Percentiles rank a stretch among this genome's conserved stretches.
These are phyloP conservation scores for Schwanniomyces etchellsii DNA, from an alignment of 1,139 yeast species.

Conservation along the genomic window DNA sequence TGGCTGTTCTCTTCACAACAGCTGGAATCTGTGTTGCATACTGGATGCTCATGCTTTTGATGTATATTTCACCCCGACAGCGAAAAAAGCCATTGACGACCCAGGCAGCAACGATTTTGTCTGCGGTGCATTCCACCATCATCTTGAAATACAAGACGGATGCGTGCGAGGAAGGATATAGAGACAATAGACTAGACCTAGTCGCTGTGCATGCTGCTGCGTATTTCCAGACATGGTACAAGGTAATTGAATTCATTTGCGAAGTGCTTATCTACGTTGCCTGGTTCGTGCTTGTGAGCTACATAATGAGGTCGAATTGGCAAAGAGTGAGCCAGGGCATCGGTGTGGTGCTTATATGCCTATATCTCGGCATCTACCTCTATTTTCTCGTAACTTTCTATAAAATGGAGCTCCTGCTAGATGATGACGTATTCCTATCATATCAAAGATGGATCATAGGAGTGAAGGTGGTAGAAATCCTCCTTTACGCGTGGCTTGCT, in stretches of 20 bases:
- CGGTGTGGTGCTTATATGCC: constrained; percentile 13
- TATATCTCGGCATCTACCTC: not conserved
- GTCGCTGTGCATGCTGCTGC: constrained; percentile 25
- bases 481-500: constrained; percentile 23
- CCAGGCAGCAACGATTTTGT: constrained; percentile 40
- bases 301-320: constrained; percentile 19
- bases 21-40: constrained; percentile 41
- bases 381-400: not conserved
- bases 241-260: constrained; percentile 24
- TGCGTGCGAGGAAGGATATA: constrained; percentile 29
- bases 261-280: constrained; percentile 33
- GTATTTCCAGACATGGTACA: constrained; percentile 21
- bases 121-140: constrained; percentile 39
- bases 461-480: constrained; percentile 16
- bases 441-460: constrained; percentile 12
- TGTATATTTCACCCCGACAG: constrained; percentile 41
- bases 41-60: constrained; percentile 50
- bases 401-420: constrained; percentile 10
- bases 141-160: constrained; percentile 31
- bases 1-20: constrained; percentile 36
- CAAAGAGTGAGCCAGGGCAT: constrained; percentile 14
- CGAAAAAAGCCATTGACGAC: constrained; percentile 43
- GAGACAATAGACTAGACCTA: constrained; percentile 32
- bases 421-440: not conserved
- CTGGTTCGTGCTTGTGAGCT: constrained; percentile 31